phyloP scores from a whole-genome alignment of 1,139 yeast genomes.

The Blastobotrys capitulatus region DNA sequence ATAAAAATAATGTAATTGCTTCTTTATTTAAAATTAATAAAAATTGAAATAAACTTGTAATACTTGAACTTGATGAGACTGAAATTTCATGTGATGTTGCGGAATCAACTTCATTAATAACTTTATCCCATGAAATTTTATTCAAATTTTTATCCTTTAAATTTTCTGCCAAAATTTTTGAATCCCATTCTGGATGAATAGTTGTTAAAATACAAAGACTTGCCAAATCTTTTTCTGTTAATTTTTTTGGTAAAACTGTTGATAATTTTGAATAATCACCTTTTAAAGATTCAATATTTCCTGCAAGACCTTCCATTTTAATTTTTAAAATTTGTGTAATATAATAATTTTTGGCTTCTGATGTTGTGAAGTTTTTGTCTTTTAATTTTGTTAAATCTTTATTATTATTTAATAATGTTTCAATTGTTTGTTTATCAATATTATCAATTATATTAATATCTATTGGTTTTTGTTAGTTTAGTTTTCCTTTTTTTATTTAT shows the following conservation, averaged over 20 bases:
- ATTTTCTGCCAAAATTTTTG: background rate
- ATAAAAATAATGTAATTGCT: background rate
- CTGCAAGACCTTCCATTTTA: constrained; percentile 9
- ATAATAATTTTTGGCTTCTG: background rate
- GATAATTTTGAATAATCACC: constrained; percentile 4
- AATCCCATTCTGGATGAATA: constrained; percentile 6
- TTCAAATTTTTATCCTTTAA: background rate
- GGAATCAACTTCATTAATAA: background rate
- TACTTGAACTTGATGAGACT: background rate
- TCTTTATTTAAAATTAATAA: constrained; percentile 1
- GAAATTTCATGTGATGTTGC: constrained; percentile 1
- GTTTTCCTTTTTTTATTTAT: background rate
- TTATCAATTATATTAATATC: background rate
- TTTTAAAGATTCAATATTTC: constrained; percentile 7
- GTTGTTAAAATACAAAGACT: constrained; percentile 3
- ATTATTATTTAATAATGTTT: background rate
- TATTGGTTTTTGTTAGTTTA: background rate
- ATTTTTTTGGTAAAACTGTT: background rate
- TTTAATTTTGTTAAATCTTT: background rate
- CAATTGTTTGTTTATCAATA: background rate
- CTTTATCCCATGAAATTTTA: constrained; percentile 4
- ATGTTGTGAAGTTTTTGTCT: background rate
- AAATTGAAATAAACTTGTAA: background rate
- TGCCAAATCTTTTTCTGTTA: constrained; percentile 7
- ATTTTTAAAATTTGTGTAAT: background rate